Evolutionary conservation across 192 early-diverging fungal species (phyloP).

Genomic region (Hyaloraphidium curvatum): DNA sequence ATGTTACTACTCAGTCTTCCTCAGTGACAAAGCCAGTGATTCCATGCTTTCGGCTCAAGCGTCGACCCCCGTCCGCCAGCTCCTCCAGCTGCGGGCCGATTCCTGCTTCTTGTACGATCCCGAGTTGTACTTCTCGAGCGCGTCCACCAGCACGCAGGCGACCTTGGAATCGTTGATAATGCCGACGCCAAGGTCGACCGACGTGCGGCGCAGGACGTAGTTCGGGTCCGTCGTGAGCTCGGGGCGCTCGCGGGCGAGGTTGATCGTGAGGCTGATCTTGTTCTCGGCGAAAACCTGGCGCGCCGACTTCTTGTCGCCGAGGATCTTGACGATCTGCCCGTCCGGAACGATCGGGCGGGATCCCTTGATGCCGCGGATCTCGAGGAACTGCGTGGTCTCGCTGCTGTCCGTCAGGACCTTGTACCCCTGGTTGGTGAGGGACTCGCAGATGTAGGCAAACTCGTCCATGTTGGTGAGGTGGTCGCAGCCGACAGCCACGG

Average conservation of each 20-base stretch:
- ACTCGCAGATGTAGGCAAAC: conserved; percentile 44
- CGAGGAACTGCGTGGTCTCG: conserved; percentile 30
- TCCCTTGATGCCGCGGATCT: background rate
- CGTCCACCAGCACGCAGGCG: conserved; percentile 25
- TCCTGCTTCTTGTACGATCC: conserved; percentile 3
- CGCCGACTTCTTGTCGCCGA: conserved; percentile 16
- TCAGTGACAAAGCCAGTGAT: too few species aligned
- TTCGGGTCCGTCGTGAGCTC: conserved; percentile 11
- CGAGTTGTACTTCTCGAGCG: conserved; percentile 18
- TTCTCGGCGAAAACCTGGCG: conserved; percentile 13
- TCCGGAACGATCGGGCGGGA: conserved; percentile 2
- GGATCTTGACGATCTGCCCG: conserved; percentile 4
- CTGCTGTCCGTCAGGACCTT: conserved; percentile 46
- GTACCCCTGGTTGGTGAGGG: conserved; percentile 40
- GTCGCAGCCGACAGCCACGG: conserved; percentile 14
- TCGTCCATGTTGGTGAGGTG: conserved; percentile 49
- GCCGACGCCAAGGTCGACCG: conserved; percentile 32
- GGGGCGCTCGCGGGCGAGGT: conserved; percentile 16
- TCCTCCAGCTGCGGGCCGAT: conserved; percentile 1
- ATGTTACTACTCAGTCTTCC: too few species aligned
- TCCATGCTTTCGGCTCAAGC: too few species aligned
- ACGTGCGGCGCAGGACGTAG: conserved; percentile 22
- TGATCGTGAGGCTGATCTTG: conserved; percentile 23
- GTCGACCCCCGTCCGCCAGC: background rate
- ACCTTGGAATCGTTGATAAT: conserved; percentile 29